Percentiles rank a stretch among this genome's conserved stretches.
These are phyloP conservation scores for Pelargonium fulgidum DNA, from an alignment of 441 rosid species.

Conservation along the genomic window DNA sequence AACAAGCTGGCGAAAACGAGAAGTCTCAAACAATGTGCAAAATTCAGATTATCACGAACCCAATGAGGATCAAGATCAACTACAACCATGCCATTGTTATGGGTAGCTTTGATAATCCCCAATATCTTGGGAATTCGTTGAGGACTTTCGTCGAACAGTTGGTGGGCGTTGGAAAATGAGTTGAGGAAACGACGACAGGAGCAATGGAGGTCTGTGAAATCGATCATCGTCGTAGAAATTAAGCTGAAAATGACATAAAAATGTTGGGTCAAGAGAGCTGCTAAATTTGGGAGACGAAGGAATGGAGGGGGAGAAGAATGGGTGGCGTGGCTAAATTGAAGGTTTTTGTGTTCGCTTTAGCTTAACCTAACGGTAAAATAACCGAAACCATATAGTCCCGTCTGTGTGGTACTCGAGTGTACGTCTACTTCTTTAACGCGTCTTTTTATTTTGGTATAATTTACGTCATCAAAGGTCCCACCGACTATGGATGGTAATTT, in stretches of 20 bases:
- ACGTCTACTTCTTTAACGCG: not conserved
- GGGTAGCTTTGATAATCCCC: not conserved
- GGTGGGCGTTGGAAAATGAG: not conserved
- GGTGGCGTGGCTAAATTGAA: slow-evolving; percentile 2
- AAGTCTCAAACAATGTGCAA: not conserved
- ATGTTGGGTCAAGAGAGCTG: not conserved
- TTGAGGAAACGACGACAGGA: too few species aligned
- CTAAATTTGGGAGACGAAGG: not conserved
- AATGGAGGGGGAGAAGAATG: not conserved
- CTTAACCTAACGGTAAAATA: not conserved
- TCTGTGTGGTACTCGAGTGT: not conserved
- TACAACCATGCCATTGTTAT: slow-evolving; percentile 2
- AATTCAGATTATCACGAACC: not conserved
- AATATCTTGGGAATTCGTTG: not conserved
- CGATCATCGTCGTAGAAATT: not conserved
- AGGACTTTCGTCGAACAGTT: not conserved
- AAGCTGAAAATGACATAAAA: not conserved
- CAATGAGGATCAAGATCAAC: not conserved
- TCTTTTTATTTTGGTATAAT: not conserved
- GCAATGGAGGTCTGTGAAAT: not conserved
- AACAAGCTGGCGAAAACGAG: too few species aligned
- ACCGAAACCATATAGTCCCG: not conserved
- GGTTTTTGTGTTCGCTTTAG: not conserved
- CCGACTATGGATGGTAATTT: too few species aligned
- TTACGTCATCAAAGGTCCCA: not conserved